Evolutionary conservation across 768 basidiomycete genomes (phyloP).

Genomic region (Pluteus cervinus): DNA sequence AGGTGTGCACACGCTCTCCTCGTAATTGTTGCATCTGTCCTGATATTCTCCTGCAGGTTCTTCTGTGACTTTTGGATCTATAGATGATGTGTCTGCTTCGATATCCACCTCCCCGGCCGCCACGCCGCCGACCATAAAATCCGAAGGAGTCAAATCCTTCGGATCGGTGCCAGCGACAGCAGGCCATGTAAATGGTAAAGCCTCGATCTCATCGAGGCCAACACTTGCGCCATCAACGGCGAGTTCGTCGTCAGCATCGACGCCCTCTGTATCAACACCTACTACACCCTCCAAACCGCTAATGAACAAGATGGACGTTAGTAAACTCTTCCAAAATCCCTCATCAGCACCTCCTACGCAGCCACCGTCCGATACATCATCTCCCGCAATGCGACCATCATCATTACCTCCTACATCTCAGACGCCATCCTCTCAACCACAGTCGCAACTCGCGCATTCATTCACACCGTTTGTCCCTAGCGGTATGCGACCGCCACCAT

Average conservation of each 20-base stretch:
- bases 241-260: slow-evolving; percentile 25
- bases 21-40: slow-evolving; percentile 9
- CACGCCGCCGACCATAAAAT: slow-evolving; percentile 58
- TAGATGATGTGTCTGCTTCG: slow-evolving; percentile 73
- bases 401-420: slow-evolving; percentile 46
- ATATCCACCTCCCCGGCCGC: slow-evolving; percentile 81
- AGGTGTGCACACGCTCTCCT: slow-evolving; percentile 36
- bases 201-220: slow-evolving; percentile 37
- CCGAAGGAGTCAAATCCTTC: slow-evolving; percentile 75
- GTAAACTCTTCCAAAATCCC: slow-evolving; percentile 56
- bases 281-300: slow-evolving; percentile 31
- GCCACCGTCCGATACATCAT: slow-evolving; percentile 47
- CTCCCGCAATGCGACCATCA: slow-evolving; percentile 49
- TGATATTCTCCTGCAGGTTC: slow-evolving; percentile 36
- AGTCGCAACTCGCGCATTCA: slow-evolving; percentile 35
- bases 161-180: slow-evolving; percentile 63
- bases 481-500: slow-evolving; percentile 38
- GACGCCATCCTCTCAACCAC: slow-evolving; percentile 34
- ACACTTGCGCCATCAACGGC: slow-evolving; percentile 27
- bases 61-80: slow-evolving; percentile 83
- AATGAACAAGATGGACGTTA: slow-evolving; percentile 46
- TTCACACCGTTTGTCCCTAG: slow-evolving; percentile 45
- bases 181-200: slow-evolving; percentile 60
- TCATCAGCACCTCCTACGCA: slow-evolving; percentile 46
- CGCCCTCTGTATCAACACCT: slow-evolving; percentile 23